These are phyloP conservation scores for Candida maltosa DNA, from an alignment of 805 yeast genomes.

Conservation along the genomic window DNA sequence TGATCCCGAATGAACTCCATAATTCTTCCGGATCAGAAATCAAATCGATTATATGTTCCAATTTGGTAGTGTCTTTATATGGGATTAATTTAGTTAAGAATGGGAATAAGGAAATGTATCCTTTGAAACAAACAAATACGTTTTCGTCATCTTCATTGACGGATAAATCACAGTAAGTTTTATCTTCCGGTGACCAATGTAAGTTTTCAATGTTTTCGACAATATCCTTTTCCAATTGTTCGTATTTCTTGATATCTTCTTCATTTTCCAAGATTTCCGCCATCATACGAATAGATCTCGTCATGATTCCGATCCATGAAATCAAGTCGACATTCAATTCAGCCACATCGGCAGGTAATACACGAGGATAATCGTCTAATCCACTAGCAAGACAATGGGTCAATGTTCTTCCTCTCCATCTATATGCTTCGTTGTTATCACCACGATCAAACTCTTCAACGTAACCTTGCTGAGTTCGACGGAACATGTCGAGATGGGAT, in stretches of 20 bases:
- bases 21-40: conserved; percentile 69
- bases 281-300: conserved; percentile 72
- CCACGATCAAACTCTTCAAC: conserved; percentile 66
- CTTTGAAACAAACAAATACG: conserved; percentile 76
- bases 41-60: conserved; percentile 51
- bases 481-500: conserved; percentile 81
- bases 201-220: conserved; percentile 61
- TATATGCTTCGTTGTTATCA: conserved; percentile 57
- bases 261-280: conserved; percentile 58
- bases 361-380: conserved; percentile 91
- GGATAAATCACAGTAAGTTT: conserved; percentile 79
- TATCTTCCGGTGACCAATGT: conserved; percentile 74
- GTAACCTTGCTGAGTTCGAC: conserved; percentile 75
- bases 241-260: conserved; percentile 58
- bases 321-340: conserved; percentile 88
- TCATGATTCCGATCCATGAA: conserved; percentile 93
- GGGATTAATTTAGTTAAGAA: conserved; percentile 66
- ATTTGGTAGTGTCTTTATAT: conserved; percentile 39
- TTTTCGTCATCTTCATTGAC: conserved; percentile 70
- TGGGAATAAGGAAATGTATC: conserved; percentile 85
- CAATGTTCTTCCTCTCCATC: conserved; percentile 91
- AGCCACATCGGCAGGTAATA: conserved; percentile 74
- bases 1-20: conserved; percentile 76
- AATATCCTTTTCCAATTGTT: conserved; percentile 52
- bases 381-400: conserved; percentile 91